Evolutionary conservation across 1,284 basidiomycete genomes (phyloP), one percentile per base, ranked within the genome.

Genomic region (Sanghuangporus weigelae): DNA sequence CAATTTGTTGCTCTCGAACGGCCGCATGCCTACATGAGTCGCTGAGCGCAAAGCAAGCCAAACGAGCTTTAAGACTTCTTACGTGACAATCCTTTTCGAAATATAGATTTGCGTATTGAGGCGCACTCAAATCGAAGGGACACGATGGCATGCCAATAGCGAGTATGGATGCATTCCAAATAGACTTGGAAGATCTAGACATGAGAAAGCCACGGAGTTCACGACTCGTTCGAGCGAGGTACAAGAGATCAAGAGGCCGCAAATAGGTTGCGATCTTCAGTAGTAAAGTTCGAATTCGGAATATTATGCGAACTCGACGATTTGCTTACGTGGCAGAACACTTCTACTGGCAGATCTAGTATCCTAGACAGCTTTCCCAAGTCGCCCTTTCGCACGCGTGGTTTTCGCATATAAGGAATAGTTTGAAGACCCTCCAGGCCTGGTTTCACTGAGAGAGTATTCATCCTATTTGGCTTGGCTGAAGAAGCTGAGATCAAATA

Each of bases 61-160:
- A 23, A 7, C 3, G 14, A 4, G 49, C 21, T 46, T 46, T 11
- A 7, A 26, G 7, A 21, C 3, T 23, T 21, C 26, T 51, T 39
- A 65, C 63, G n/a, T 65, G 60, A 42, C 65, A 66, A 7, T 42
- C 44, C 21, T 54, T 66, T 39, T 63, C 58, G 53, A 66, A 66
- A 14, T 58, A 11, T 8, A 66, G 42, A 23, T 42, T 62, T 11
- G 59, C 59, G 23, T 57, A 62, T 31, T 51, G 59, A 12, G 63
- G 53, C 40, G 61, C 63, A 44, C 59, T 61, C 14, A 66, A 8
- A 48, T 66, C 63, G 8, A 54, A 4, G 5, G 65, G 65, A 46
- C 65, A 66, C 12, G 57, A 36, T 7, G 65, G 65, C 11, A 64
- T 21, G 5, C 44, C 55, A 2, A 57, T 10, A 11, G 40, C 21